Conservation (phyloP, 805 yeast genomes). For the Lipomyces anomalus region DNA sequence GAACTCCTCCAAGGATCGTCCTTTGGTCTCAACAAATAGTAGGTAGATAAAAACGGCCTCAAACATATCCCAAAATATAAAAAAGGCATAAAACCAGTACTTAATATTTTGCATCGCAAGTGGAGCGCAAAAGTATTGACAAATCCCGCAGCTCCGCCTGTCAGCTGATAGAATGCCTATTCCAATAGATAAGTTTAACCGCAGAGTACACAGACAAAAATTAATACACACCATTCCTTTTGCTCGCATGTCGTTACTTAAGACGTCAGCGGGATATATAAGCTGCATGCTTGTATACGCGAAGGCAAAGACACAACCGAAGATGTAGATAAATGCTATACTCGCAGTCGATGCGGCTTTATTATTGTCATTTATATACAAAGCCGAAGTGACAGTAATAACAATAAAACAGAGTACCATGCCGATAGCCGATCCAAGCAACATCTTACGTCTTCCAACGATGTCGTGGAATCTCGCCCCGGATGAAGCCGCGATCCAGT, state of each 20-base stretch:
- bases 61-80: constrained; percentile 27
- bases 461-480: constrained; percentile 9
- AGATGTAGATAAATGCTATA: constrained; percentile 12
- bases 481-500: constrained; percentile 10
- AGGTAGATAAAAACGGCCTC: constrained; percentile 15
- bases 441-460: constrained; percentile 7
- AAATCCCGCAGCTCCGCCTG: too few species aligned
- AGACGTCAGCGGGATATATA: constrained; percentile 27
- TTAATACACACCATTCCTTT: constrained; percentile 39
- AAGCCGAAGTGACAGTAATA: constrained; percentile 41
- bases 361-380: constrained; percentile 41
- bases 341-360: constrained; percentile 1
- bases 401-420: constrained; percentile 35
- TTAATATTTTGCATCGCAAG: constrained; percentile 42
- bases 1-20: constrained; percentile 40
- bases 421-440: constrained; percentile 33
- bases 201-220: too few species aligned
- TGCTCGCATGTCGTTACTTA: constrained; percentile 35
- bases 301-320: constrained; percentile 10
- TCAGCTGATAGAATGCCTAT: too few species aligned
- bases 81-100: background rate
- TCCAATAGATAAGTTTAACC: constrained; percentile 35
- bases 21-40: constrained; percentile 26
- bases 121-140: constrained; percentile 35
- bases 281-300: constrained; percentile 19